phyloP scores from a whole-genome alignment of 2,329 filamentous ascomycete genomes.

The Exophiala bonariae region DNA sequence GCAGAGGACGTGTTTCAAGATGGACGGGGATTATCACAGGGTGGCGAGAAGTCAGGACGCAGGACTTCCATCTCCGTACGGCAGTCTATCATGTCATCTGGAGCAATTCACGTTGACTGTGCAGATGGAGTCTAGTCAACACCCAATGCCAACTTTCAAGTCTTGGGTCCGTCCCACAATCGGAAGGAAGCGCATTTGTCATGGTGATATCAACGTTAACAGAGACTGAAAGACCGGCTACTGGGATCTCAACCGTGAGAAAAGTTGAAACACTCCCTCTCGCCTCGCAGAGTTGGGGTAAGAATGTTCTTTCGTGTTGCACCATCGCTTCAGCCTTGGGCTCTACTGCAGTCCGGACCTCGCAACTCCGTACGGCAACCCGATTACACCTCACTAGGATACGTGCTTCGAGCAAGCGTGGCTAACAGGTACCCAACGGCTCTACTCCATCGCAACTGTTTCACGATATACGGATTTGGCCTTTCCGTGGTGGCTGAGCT shows the following conservation, averaged over 20 bases:
- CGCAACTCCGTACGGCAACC: too few species aligned
- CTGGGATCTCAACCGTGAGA: not conserved
- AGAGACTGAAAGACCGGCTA: not conserved
- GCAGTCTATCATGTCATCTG: too few species aligned
- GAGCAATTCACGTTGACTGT: too few species aligned
- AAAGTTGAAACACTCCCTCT: constrained; percentile 18
- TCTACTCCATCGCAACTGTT: constrained; percentile 8
- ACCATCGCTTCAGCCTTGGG: constrained; percentile 23
- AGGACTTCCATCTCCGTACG: too few species aligned
- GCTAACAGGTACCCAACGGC: not conserved
- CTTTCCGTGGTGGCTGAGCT: constrained; percentile 12
- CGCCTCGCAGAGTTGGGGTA: constrained; percentile 1
- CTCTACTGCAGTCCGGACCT: too few species aligned
- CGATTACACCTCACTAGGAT: too few species aligned
- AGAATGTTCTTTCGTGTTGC: constrained; percentile 16
- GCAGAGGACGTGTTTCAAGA: too few species aligned
- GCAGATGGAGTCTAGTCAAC: too few species aligned
- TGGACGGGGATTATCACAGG: not conserved
- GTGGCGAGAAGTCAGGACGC: not conserved
- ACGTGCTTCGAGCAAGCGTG: not conserved
- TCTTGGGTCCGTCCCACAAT: not conserved
- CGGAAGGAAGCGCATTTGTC: constrained; percentile 12
- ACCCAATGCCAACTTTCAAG: too few species aligned
- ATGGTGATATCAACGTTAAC: constrained; percentile 6
- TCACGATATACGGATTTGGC: constrained; percentile 15